Percentiles rank a stretch among this genome's conserved stretches.
These are phyloP conservation scores for Cronartium ribicola DNA, from an alignment of 1,284 basidiomycete species.

Conservation along the genomic window DNA sequence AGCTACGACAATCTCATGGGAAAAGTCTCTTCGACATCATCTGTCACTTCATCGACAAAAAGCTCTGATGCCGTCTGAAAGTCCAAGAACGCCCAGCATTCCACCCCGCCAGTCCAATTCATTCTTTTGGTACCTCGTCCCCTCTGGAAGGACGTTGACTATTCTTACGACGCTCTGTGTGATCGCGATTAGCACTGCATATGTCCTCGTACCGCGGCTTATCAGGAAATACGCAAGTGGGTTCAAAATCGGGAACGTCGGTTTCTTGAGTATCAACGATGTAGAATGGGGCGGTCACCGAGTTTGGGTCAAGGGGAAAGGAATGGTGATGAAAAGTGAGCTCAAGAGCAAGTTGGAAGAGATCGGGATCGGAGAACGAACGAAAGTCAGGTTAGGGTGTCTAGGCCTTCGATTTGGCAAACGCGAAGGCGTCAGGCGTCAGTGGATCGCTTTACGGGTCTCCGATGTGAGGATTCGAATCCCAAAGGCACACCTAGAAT, in stretches of 20 bases:
- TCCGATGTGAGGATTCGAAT: conserved; percentile 21
- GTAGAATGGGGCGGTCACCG: conserved; percentile 31
- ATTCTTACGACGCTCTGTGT: not conserved
- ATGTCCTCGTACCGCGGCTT: conserved; percentile 25
- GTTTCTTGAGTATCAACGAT: conserved; percentile 34
- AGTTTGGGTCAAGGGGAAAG: conserved; percentile 14
- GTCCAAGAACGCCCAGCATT: not conserved
- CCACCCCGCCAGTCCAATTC: not conserved
- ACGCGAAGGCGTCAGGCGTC: conserved; percentile 32
- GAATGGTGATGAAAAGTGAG: not conserved
- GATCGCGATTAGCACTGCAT: conserved; percentile 19
- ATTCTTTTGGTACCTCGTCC: not conserved
- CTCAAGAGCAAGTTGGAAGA: conserved; percentile 11
- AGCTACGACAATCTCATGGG: no score
- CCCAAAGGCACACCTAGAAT: conserved; percentile 28
- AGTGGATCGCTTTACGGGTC: conserved; percentile 38
- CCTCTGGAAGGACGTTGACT: not conserved
- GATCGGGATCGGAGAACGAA: conserved; percentile 4
- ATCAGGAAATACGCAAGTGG: conserved; percentile 25
- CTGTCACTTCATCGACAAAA: not conserved
- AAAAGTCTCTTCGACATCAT: no score
- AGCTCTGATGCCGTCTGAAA: not conserved
- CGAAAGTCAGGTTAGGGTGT: conserved; percentile 14
- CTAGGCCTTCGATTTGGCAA: conserved; percentile 26
- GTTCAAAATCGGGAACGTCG: conserved; percentile 36